Evolutionary conservation across 78 protist species (phyloP).

Genomic region (Bodo saltans): DNA sequence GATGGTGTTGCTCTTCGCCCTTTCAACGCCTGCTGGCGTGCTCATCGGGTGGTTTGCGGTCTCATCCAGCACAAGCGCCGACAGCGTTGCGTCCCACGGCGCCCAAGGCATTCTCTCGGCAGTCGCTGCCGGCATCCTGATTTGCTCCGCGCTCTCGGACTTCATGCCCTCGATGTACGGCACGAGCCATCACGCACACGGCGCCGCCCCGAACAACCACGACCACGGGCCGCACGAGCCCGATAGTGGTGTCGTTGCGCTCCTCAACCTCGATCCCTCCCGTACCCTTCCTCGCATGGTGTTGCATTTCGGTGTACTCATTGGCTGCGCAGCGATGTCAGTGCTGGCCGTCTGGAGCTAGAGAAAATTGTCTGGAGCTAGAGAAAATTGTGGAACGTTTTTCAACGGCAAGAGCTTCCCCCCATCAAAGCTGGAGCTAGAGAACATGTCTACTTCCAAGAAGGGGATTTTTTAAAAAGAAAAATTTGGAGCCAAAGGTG

Average conservation of each 20-base stretch:
- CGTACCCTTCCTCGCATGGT: no score
- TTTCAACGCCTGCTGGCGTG: slow-evolving; percentile 57
- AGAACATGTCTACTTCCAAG: no score
- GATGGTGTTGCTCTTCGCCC: slow-evolving; percentile 27
- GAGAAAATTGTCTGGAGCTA: background rate
- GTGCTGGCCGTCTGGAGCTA: background rate
- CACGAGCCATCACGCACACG: background rate
- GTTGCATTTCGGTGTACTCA: background rate
- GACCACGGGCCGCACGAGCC: background rate
- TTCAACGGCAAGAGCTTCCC: no score
- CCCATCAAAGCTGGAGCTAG: no score
- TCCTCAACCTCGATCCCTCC: no score
- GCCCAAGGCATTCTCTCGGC: slow-evolving; percentile 45
- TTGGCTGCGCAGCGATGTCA: background rate
- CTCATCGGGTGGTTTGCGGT: slow-evolving; percentile 46
- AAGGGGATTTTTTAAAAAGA: no score
- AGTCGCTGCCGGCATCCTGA: slow-evolving; percentile 47
- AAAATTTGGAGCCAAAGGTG: no score
- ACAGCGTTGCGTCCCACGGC: slow-evolving; percentile 5
- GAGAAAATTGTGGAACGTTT: no score
- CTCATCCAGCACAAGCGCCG: background rate
- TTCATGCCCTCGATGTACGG: no score
- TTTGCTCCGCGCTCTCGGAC: slow-evolving; percentile 33
- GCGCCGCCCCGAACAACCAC: background rate
- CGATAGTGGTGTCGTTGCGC: background rate